Conservation (phyloP, 768 basidiomycete genomes). For the Suillus paluster region DNA sequence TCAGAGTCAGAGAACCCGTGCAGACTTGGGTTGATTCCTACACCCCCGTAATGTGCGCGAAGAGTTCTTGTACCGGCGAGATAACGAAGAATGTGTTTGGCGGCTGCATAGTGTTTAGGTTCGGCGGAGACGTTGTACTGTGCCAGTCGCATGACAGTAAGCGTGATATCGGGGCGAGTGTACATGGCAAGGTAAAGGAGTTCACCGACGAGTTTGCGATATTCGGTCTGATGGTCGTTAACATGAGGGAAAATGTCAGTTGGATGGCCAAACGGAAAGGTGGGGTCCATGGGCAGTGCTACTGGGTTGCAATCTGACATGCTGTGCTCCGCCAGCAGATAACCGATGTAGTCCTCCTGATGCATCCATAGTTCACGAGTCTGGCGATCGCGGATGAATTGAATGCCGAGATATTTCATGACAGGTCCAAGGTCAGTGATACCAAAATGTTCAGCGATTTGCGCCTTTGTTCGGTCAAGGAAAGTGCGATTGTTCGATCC, state of each 20-base stretch:
- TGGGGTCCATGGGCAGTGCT: background rate
- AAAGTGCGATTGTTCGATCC: background rate
- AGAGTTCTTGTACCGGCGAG: slow-evolving; percentile 25
- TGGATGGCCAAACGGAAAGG: background rate
- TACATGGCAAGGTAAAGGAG: no score
- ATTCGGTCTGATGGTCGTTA: no score
- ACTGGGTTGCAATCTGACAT: background rate
- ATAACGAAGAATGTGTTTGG: slow-evolving; percentile 30
- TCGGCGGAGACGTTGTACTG: slow-evolving; percentile 35
- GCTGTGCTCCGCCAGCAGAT: background rate
- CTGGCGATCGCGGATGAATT: background rate
- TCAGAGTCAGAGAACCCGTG: slow-evolving; percentile 16
- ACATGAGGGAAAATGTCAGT: background rate
- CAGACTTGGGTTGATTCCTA: background rate
- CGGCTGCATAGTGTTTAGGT: slow-evolving; percentile 25
- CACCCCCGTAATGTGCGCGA: slow-evolving; percentile 15
- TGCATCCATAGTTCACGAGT: background rate
- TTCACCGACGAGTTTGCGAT: no score
- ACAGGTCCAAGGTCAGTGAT: background rate
- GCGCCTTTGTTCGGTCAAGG: background rate
- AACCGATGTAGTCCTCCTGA: background rate
- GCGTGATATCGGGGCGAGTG: slow-evolving; percentile 41
- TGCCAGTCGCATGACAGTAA: slow-evolving; percentile 31
- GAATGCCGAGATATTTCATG: background rate
- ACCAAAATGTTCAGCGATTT: background rate